Evolutionary conservation across 352 stramenopile species (phyloP).

Genomic region (Plasmopara muralis): DNA sequence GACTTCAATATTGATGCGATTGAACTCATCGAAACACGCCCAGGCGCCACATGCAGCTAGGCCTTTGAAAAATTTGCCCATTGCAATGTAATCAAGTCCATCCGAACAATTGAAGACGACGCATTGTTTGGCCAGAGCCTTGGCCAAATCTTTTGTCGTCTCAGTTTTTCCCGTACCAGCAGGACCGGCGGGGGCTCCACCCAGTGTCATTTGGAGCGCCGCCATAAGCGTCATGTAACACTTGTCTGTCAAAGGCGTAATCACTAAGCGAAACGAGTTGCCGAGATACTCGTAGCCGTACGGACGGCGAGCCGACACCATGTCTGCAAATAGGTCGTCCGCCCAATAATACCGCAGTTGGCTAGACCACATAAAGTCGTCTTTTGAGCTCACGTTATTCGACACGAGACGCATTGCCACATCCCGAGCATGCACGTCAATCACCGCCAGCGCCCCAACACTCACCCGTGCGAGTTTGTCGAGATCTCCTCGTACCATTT

Average conservation of each 20-base stretch:
- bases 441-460: constrained; percentile 90
- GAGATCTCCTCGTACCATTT: constrained; percentile 84
- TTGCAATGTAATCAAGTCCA: constrained; percentile 92
- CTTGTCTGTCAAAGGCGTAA: constrained; percentile 93
- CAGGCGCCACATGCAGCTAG: constrained; percentile 90
- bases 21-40: constrained; percentile 96
- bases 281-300: constrained; percentile 95
- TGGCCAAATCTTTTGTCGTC: constrained; percentile 91
- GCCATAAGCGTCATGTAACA: constrained; percentile 95
- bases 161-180: constrained; percentile 93
- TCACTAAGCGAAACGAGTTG: constrained; percentile 92
- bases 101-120: constrained; percentile 96
- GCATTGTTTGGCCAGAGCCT: constrained; percentile 91
- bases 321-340: constrained; percentile 80
- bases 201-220: constrained; percentile 92
- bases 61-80: constrained; percentile 92
- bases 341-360: constrained; percentile 95
- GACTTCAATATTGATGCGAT: constrained; percentile 94
- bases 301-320: constrained; percentile 85
- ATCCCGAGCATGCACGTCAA: constrained; percentile 93
- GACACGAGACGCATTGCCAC: constrained; percentile 85
- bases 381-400: constrained; percentile 78
- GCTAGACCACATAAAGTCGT: constrained; percentile 92
- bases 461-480: constrained; percentile 89
- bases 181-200: constrained; percentile 87